These are phyloP conservation scores for Camptophora hylomeconis DNA, from an alignment of 2,329 filamentous ascomycete species.

Conservation along the genomic window DNA sequence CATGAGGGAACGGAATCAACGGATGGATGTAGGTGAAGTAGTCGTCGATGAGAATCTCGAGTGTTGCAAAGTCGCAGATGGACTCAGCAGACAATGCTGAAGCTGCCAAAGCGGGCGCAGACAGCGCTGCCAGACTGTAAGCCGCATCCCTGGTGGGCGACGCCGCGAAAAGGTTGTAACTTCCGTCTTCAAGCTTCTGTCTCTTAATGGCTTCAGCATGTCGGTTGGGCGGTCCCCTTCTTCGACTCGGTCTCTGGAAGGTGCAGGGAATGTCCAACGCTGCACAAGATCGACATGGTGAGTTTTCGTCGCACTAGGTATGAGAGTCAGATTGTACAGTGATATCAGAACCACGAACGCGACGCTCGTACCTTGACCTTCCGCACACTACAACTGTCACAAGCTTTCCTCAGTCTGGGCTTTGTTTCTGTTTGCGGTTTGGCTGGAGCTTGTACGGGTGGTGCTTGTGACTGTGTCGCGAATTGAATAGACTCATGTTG, in stretches of 20 bases:
- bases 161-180: constrained; percentile 9
- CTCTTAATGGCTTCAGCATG: constrained; percentile 56
- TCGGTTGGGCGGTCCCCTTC: constrained; percentile 52
- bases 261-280: constrained; percentile 55
- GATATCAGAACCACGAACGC: constrained; percentile 1
- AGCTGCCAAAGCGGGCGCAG: constrained; percentile 24
- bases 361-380: constrained; percentile 37
- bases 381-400: constrained; percentile 39
- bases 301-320: constrained; percentile 48
- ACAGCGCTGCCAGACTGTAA: constrained; percentile 38
- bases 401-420: constrained; percentile 36
- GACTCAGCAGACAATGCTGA: constrained; percentile 36
- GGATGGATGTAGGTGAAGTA: constrained; percentile 37
- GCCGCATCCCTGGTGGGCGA: constrained; percentile 39
- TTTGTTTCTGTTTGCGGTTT: constrained; percentile 16
- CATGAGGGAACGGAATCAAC: constrained; percentile 32
- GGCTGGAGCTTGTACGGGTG: constrained; percentile 6
- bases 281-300: constrained; percentile 52
- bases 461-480: background rate
- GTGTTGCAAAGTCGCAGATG: constrained; percentile 29
- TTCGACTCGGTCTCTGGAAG: constrained; percentile 49
- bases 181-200: constrained; percentile 32
- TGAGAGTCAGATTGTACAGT: constrained; percentile 2
- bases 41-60: constrained; percentile 31
- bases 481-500: background rate